These are phyloP conservation scores for Rhizopogon roseolus DNA, from an alignment of 768 basidiomycete genomes.

Conservation along the genomic window DNA sequence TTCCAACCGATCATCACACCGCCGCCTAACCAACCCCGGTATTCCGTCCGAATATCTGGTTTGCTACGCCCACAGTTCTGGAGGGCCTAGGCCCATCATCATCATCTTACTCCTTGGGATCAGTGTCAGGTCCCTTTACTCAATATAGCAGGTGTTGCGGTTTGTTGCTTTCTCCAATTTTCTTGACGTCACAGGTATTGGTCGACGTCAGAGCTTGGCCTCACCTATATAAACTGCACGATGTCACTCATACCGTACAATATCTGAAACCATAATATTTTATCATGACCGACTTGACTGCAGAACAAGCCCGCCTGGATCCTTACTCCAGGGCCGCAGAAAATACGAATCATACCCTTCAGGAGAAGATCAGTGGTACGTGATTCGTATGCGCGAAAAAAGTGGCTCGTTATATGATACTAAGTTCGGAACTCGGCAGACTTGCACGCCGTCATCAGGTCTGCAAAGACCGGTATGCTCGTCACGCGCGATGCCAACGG, in stretches of 20 bases:
- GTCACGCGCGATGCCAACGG: constrained; percentile 68
- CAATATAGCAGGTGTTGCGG: not conserved
- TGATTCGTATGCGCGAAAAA: not conserved
- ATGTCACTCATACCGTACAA: no score
- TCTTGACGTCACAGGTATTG: not conserved
- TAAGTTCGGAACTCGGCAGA: constrained; percentile 27
- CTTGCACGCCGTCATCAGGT: constrained; percentile 59
- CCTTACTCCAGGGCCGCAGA: constrained; percentile 68
- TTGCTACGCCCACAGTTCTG: no score
- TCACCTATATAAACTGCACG: constrained; percentile 4
- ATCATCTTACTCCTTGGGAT: not conserved
- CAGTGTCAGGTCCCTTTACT: not conserved
- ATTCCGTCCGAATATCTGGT: no score
- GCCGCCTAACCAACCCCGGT: no score
- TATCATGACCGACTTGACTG: constrained; percentile 8
- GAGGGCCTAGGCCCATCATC: no score
- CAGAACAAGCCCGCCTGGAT: constrained; percentile 46
- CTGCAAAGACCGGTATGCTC: constrained; percentile 68
- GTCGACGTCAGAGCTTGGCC: not conserved
- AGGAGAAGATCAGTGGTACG: constrained; percentile 66
- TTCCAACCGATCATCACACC: no score
- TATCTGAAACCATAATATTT: constrained; percentile 8
- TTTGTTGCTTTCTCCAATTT: not conserved
- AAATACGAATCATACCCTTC: constrained; percentile 47
- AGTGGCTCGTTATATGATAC: not conserved